phyloP scores from a whole-genome alignment of 2,329 filamentous ascomycete species.

The Hypoxylon sp. region DNA sequence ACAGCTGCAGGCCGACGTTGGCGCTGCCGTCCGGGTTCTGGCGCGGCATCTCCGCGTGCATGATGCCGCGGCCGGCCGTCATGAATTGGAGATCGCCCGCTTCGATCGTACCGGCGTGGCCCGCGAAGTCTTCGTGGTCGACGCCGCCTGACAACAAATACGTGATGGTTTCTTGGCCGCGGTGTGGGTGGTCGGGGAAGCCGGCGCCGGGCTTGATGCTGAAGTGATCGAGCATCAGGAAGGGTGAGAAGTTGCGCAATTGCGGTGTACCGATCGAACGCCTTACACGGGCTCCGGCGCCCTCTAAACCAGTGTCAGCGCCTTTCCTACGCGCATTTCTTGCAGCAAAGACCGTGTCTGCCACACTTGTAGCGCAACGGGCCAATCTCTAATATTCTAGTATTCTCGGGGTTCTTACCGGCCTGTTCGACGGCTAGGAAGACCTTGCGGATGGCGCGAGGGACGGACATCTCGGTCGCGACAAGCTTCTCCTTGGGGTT shows the following conservation, averaged over 20 bases:
- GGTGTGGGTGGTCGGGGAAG: conserved; percentile 88
- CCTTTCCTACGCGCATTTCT: not conserved
- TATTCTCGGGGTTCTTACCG: not conserved
- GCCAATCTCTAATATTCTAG: not conserved
- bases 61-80: conserved; percentile 92
- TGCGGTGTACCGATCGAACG: conserved; percentile 88
- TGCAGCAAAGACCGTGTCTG: not conserved
- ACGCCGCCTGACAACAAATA: conserved; percentile 80
- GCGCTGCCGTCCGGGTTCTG: conserved; percentile 80
- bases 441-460: conserved; percentile 84
- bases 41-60: conserved; percentile 95
- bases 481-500: conserved; percentile 52
- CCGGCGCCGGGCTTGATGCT: conserved; percentile 83
- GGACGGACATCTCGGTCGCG: conserved; percentile 72
- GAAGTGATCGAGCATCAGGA: conserved; percentile 98
- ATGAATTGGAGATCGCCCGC: conserved; percentile 97
- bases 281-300: conserved; percentile 87
- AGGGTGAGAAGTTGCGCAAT: conserved; percentile 89
- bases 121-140: conserved; percentile 57
- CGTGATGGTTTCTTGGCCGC: conserved; percentile 79
- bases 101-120: conserved; percentile 79
- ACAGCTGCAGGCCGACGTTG: conserved; percentile 92
- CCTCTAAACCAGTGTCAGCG: conserved; percentile 66
- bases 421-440: conserved; percentile 88
- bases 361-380: not conserved